These are phyloP conservation scores for Neofusicoccum ribis DNA, from an alignment of 2,329 filamentous ascomycete genomes.

Conservation along the genomic window DNA sequence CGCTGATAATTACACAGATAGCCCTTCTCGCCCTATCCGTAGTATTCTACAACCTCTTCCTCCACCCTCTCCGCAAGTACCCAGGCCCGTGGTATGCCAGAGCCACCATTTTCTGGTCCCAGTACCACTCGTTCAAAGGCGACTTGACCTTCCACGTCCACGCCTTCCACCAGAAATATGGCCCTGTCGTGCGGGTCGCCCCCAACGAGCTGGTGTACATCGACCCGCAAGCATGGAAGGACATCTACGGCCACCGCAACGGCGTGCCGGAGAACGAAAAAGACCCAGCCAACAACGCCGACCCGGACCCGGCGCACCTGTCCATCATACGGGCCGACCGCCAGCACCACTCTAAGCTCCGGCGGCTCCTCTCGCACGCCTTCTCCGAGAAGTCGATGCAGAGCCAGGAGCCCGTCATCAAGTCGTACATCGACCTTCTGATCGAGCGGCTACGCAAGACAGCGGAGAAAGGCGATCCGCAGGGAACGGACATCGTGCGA, in stretches of 20 bases:
- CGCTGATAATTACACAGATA: neutral
- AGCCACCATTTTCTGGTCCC: constrained; percentile 44
- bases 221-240: constrained; percentile 41
- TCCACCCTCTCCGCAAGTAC: constrained; percentile 45
- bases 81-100: constrained; percentile 36
- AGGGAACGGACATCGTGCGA: neutral
- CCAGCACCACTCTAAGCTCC: constrained; percentile 32
- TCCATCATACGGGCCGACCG: neutral
- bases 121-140: constrained; percentile 39
- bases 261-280: neutral
- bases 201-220: constrained; percentile 43
- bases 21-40: neutral
- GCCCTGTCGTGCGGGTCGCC: constrained; percentile 43
- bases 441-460: constrained; percentile 21
- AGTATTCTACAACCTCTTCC: constrained; percentile 42
- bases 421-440: constrained; percentile 34
- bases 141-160: neutral
- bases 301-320: constrained; percentile 16
- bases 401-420: constrained; percentile 33
- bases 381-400: constrained; percentile 34
- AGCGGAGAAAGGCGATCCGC: neutral
- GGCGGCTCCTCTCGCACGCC: constrained; percentile 26
- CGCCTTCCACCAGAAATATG: constrained; percentile 41
- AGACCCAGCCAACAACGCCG: neutral
- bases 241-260: constrained; percentile 37